Conservation (phyloP, 1,284 basidiomycete species). For the Marasmius sp. region DNA sequence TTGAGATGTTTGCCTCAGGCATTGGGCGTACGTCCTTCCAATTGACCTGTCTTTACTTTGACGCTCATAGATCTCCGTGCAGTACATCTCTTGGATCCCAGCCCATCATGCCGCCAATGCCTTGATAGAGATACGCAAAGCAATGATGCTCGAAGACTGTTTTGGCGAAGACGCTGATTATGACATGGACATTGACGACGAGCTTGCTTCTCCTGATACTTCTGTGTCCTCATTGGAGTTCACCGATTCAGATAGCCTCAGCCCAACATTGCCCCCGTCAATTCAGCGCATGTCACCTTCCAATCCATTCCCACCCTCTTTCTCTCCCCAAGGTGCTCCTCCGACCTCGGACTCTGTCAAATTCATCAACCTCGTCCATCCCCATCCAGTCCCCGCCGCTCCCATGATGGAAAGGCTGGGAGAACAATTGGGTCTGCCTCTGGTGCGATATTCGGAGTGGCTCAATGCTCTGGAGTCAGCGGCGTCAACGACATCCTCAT, state of each 20-base stretch:
- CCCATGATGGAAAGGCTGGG: slow-evolving; percentile 2
- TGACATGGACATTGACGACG: background rate
- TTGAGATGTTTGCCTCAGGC: slow-evolving; percentile 6
- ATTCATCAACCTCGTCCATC: slow-evolving; percentile 10
- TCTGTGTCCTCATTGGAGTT: background rate
- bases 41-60: background rate
- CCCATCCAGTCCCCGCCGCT: slow-evolving; percentile 4
- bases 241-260: background rate
- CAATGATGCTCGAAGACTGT: background rate
- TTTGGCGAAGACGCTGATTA: background rate
- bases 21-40: background rate
- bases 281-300: background rate
- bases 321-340: background rate
- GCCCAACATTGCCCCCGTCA: background rate
- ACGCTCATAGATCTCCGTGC: background rate
- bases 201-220: background rate
- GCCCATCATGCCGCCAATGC: slow-evolving; percentile 13
- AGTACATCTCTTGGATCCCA: slow-evolving; percentile 14
- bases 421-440: slow-evolving; percentile 3
- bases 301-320: background rate
- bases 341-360: background rate
- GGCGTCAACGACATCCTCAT: background rate
- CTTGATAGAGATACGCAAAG: slow-evolving; percentile 11
- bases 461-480: slow-evolving; percentile 6
- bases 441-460: slow-evolving; percentile 13